A percentile compares a stretch with the other conserved stretches of the same genome.
These are phyloP conservation scores for Cladosporium sp. DNA, from an alignment of 2,329 filamentous ascomycete species.

Conservation along the genomic window DNA sequence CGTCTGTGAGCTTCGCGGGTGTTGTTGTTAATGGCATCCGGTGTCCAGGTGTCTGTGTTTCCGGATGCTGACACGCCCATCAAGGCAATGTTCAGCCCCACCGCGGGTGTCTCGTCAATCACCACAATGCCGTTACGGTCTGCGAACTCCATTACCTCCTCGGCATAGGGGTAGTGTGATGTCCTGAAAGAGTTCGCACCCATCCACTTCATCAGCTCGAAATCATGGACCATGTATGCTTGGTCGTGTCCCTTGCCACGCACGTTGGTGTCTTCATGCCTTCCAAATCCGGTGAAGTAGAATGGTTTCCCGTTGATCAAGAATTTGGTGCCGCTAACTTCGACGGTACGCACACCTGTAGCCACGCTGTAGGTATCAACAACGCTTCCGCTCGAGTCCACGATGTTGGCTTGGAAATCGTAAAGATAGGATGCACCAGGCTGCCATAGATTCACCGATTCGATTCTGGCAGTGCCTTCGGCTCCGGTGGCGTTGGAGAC, in stretches of 20 bases:
- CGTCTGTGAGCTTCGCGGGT: not conserved
- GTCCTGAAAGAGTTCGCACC: slow-evolving; percentile 11
- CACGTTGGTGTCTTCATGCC: slow-evolving; percentile 2
- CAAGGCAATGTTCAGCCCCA: not conserved
- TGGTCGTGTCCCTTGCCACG: slow-evolving; percentile 9
- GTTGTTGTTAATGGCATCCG: not conserved
- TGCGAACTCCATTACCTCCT: slow-evolving; percentile 10
- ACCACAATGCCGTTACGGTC: slow-evolving; percentile 6
- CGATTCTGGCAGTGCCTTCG: not conserved
- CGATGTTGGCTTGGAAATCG: slow-evolving; percentile 4
- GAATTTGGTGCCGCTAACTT: slow-evolving; percentile 4
- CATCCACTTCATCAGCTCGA: slow-evolving; percentile 7
- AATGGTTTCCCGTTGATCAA: slow-evolving; percentile 11
- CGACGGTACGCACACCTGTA: slow-evolving; percentile 7
- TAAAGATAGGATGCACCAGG: slow-evolving; percentile 7
- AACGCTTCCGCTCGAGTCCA: not conserved
- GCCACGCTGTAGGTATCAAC: slow-evolving; percentile 7
- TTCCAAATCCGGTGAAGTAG: slow-evolving; percentile 10
- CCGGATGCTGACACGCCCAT: not conserved
- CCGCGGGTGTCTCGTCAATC: slow-evolving; percentile 6
- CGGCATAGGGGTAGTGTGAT: slow-evolving; percentile 8
- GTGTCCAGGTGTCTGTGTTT: not conserved
- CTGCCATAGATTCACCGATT: slow-evolving; percentile 3
- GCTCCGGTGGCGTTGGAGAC: slow-evolving; percentile 1
- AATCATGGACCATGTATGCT: slow-evolving; percentile 8